Percentiles rank a stretch among this genome's conserved stretches.
Conservation (phyloP, 2,329 filamentous ascomycete species). For the Dactylellina parvicollis region DNA sequence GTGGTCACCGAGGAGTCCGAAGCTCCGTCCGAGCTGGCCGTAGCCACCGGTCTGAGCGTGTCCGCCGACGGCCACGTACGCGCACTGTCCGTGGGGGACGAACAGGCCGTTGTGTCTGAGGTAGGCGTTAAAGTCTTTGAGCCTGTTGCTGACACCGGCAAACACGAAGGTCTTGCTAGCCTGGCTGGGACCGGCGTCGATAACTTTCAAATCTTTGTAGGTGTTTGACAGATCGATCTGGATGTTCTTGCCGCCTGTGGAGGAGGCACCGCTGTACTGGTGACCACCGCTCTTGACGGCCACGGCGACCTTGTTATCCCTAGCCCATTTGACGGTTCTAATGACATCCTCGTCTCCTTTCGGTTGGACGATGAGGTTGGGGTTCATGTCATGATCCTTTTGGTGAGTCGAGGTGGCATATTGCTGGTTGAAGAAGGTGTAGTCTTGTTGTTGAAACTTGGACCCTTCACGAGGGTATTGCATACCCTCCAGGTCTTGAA, state of each 20-base stretch:
- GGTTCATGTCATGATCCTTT: slow-evolving; percentile 63
- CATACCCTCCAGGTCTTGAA: slow-evolving; percentile 20
- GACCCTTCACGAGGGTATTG: slow-evolving; percentile 10
- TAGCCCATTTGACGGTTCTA: slow-evolving; percentile 62
- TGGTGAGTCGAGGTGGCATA: slow-evolving; percentile 64
- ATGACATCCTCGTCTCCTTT: slow-evolving; percentile 63
- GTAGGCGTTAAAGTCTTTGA: slow-evolving; percentile 21
- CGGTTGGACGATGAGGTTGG: slow-evolving; percentile 64
- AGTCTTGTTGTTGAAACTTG: slow-evolving; percentile 35
- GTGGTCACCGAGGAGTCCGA: slow-evolving; percentile 61
- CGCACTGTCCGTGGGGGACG: slow-evolving; percentile 55
- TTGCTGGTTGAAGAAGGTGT: slow-evolving; percentile 60
- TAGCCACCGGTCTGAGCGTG: slow-evolving; percentile 66
- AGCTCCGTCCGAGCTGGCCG: slow-evolving; percentile 64
- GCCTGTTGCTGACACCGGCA: slow-evolving; percentile 3
- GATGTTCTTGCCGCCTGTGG: slow-evolving; percentile 12
- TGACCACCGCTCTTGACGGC: slow-evolving; percentile 60
- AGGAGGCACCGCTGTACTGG: slow-evolving; percentile 31
- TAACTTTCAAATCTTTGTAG: slow-evolving; percentile 7
- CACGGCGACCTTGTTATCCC: slow-evolving; percentile 62
- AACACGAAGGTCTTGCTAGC: slow-evolving; percentile 43
- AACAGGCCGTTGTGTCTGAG: slow-evolving; percentile 9
- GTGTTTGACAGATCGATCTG: slow-evolving; percentile 17
- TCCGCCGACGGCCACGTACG: slow-evolving; percentile 61
- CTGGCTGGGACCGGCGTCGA: slow-evolving; percentile 63